Base-by-base conservation (phyloP, 805 yeast genomes). In the Schwanniomyces sp. region DNA sequence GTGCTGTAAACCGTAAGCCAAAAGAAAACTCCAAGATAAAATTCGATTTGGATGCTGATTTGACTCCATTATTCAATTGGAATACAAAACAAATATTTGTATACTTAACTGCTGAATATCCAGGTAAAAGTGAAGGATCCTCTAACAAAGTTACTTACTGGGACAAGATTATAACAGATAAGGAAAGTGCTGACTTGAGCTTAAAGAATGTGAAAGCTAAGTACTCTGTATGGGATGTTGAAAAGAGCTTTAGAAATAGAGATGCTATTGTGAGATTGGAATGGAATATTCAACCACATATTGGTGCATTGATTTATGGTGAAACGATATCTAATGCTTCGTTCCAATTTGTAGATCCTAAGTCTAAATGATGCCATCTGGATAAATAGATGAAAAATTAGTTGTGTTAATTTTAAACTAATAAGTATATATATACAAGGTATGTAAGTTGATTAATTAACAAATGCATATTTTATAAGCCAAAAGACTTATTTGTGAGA, bases 31-130 rank as follows among this genome's bases (percentile, higher is more conserved):
- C 86, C 48, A 80, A 78, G 56, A 64, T 91, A 34, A 69, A 70
- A 10, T 91, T 94, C 59, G 96, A 89, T 62, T 69, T 94, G 41
- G 81, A 81, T 5, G 74, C 76, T 1, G 97, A 92, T 66, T 74
- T 92, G 51, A 63, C 88, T 1, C 84, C 89, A 1, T 75, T 94
- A 44, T 91, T 91, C 78, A 91, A 87, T 66, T 92, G 97, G 97
- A 94, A 92, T 69, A 94, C 99, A 10, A 92, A 92, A 63, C 98
- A 92, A 67, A 83, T 92, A n/a, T 92, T 94, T 59, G 88, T 86
- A 5, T 94, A 92, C 59, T 74, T 94, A 52, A 88, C 95, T 2
- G 96, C 95, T 1, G 92, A 89, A 60, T 91, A 91, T 58, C 72
- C 74, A 14, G 82, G 82, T 73, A 62, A 68, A 49, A 56, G 68